Evolutionary conservation across 768 basidiomycete species (phyloP).

Genomic region (Tephrocybe rancida): DNA sequence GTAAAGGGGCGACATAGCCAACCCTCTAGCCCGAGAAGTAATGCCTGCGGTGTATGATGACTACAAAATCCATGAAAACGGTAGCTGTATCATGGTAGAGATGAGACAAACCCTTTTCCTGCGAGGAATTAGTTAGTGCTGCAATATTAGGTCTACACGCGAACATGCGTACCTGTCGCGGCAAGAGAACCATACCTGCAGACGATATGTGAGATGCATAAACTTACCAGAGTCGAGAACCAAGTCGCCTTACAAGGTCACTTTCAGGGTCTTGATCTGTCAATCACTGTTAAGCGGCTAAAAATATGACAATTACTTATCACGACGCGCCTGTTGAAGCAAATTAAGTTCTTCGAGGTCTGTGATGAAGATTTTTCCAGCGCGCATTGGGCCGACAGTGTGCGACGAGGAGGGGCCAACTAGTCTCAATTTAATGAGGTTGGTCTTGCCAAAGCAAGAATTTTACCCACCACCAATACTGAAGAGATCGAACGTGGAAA

Average conservation of each 20-base stretch:
- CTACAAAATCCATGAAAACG: slow-evolving; percentile 33
- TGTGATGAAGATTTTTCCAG: slow-evolving; percentile 83
- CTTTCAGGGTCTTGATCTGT: slow-evolving; percentile 80
- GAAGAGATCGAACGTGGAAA: slow-evolving; percentile 92
- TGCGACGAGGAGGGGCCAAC: slow-evolving; percentile 57
- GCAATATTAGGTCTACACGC: slow-evolving; percentile 1
- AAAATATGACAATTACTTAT: not conserved
- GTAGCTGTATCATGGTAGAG: not conserved
- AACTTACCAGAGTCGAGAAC: slow-evolving; percentile 20
- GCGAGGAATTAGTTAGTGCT: not conserved
- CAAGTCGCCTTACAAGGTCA: slow-evolving; percentile 59
- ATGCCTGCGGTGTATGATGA: slow-evolving; percentile 87
- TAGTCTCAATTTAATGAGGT: slow-evolving; percentile 17
- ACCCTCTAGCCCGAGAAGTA: slow-evolving; percentile 82
- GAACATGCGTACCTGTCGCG: slow-evolving; percentile 70
- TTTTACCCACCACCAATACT: slow-evolving; percentile 75
- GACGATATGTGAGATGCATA: slow-evolving; percentile 3
- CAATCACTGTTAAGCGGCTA: not conserved
- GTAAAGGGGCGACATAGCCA: not conserved
- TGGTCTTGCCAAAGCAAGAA: not conserved
- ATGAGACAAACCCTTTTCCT: slow-evolving; percentile 73
- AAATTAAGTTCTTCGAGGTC: slow-evolving; percentile 71
- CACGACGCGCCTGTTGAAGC: slow-evolving; percentile 59
- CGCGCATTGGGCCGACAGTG: slow-evolving; percentile 75
- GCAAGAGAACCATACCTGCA: slow-evolving; percentile 88